Percentiles rank a stretch among this genome's conserved stretches.
phyloP scores from a whole-genome alignment of 2,329 filamentous ascomycete species.

The Aspergillus amoenus region DNA sequence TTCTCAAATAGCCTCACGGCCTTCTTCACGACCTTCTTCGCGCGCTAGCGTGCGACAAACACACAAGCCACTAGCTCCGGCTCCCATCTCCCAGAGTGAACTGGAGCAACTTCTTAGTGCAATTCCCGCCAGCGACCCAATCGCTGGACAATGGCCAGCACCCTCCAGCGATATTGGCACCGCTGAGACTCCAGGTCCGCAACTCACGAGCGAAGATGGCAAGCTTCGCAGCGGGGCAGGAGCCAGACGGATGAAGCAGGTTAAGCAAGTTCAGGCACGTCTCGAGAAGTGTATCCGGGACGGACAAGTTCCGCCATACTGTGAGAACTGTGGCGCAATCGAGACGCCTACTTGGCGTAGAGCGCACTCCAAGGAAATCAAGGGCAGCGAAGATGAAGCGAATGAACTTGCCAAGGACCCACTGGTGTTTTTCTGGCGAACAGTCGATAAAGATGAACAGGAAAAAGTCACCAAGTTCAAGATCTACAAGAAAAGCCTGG shows the following conservation, averaged over 20 bases:
- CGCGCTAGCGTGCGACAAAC: constrained; percentile 35
- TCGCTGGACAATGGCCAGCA: constrained; percentile 20
- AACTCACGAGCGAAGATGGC: constrained; percentile 30
- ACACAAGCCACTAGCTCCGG: constrained; percentile 40
- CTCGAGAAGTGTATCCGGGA: constrained; percentile 63
- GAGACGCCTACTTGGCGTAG: constrained; percentile 96
- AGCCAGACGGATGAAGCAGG: constrained; percentile 66
- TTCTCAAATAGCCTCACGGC: constrained; percentile 33
- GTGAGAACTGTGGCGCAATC: constrained; percentile 89
- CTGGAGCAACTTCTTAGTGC: constrained; percentile 30
- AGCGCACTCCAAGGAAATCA: constrained; percentile 75
- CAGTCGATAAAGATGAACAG: constrained; percentile 62
- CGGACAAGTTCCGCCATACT: constrained; percentile 84
- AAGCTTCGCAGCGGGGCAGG: constrained; percentile 49
- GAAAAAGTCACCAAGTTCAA: constrained; percentile 67
- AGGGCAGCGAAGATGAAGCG: constrained; percentile 68
- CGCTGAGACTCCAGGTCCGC: constrained; percentile 38
- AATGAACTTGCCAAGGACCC: constrained; percentile 73
- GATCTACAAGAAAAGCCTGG: constrained; percentile 71
- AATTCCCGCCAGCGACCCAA: constrained; percentile 54
- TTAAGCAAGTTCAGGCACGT: constrained; percentile 61
- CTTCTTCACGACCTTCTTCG: constrained; percentile 39
- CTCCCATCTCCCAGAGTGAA: constrained; percentile 36
- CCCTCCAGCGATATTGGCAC: constrained; percentile 46
- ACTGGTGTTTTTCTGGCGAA: constrained; percentile 71